Evolutionary conservation across 805 yeast genomes (phyloP), one percentile per base, ranked within the genome.

Genomic region (Yarrowia sp.): DNA sequence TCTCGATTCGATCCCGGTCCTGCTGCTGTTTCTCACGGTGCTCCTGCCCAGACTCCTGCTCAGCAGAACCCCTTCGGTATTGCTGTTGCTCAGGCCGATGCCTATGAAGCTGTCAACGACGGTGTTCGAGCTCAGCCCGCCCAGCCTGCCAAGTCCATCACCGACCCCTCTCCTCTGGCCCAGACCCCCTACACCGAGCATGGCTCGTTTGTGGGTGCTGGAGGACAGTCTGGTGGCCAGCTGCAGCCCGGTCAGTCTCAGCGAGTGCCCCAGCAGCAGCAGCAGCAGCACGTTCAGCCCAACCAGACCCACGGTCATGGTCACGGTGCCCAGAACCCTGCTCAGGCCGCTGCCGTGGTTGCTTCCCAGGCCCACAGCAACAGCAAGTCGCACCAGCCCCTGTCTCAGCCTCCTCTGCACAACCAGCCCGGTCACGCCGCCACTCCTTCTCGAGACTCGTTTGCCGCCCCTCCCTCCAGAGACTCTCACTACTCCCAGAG

Each of bases 51-150:
- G 38, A 13, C 60, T n/a, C 61, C 46, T n/a, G n/a, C n/a, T 4
- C 13, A 42, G 14, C 40, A 36, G 33, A 38, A 53, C 19, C 46
- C 61, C 19, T 58, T 58, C 17, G 50, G 64, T 3, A 17, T 30
- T 15, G 64, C 64, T 42, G 64, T 58, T 12, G 64, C 64, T 8
- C 64, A 58, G 50, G 64, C 64, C 19, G 50, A 58, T 4, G 64
- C 64, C 19, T 58, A 58, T 40, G 64, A 43, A 17, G 39, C 64
- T 9, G 38, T 43, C 20, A 14, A 19, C 20, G 64, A 58, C n/a
- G 64, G 64, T 10, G 9, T 49, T n/a, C 47, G 9, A 7, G 64
- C 64, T 19, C 39, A 43, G 64, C 64, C 64, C 3, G 33, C 64
- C 30, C 49, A 58, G 64, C 64, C 64, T 9, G 49, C 64, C 15